phyloP scores from a whole-genome alignment of 2,329 filamentous ascomycete genomes.

The Thielaviopsis musarum region DNA sequence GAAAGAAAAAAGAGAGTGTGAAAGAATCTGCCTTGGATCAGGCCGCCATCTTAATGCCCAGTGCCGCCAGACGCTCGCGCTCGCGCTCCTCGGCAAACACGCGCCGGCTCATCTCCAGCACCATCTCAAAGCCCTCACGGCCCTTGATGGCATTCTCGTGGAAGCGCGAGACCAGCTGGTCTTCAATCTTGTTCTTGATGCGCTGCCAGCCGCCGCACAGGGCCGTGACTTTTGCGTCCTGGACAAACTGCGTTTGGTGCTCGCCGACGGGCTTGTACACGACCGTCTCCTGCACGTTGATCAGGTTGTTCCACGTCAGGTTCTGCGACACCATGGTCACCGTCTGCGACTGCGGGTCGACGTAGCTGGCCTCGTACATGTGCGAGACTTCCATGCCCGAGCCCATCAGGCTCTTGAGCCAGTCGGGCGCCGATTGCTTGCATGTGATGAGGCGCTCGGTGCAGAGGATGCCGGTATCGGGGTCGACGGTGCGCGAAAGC shows the following conservation, averaged over 20 bases:
- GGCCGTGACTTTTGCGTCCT: constrained; percentile 84
- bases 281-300: constrained; percentile 87
- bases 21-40: constrained; percentile 3
- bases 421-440: constrained; percentile 52
- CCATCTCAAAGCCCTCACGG: constrained; percentile 85
- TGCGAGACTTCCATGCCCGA: constrained; percentile 58
- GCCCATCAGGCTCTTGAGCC: constrained; percentile 67
- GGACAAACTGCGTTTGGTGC: constrained; percentile 61
- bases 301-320: constrained; percentile 77
- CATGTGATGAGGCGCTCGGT: constrained; percentile 47
- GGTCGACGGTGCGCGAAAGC: constrained; percentile 48
- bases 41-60: not conserved
- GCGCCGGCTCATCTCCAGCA: constrained; percentile 80
- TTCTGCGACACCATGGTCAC: constrained; percentile 97
- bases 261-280: constrained; percentile 50
- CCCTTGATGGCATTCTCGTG: constrained; percentile 82
- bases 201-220: constrained; percentile 94
- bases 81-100: constrained; percentile 84
- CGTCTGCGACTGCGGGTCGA: constrained; percentile 65
- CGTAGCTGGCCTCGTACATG: constrained; percentile 91
- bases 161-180: constrained; percentile 76
- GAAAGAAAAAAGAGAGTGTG: constrained; percentile 1
- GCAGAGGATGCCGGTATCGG: constrained; percentile 40
- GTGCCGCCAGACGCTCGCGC: constrained; percentile 23
- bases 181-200: constrained; percentile 91